A percentile compares a stretch with the other conserved stretches of the same genome.
Evolutionary conservation across 176 grass and related monocot genomes (phyloP).

Genomic region (Hordeum marinum): DNA sequence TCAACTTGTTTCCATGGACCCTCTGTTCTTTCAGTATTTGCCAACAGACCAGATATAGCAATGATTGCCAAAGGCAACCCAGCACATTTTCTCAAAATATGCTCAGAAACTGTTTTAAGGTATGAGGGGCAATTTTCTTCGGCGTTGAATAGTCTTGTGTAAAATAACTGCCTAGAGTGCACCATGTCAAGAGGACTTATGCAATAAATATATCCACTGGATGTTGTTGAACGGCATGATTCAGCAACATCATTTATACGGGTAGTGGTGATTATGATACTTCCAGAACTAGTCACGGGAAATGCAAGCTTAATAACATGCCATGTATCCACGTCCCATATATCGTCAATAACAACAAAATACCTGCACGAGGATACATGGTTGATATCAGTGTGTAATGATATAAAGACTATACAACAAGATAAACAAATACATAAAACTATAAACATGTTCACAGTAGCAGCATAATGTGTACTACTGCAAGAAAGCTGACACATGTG

Average conservation of each 20-base stretch:
- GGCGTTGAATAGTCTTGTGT: not conserved
- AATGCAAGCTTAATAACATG: not conserved
- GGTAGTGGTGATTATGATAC: not conserved
- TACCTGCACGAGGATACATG: not conserved
- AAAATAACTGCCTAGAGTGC: not conserved
- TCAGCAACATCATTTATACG: not conserved
- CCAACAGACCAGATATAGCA: not conserved
- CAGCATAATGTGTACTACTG: no score
- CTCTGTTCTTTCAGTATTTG: not conserved
- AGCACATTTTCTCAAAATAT: not conserved
- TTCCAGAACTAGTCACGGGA: not conserved
- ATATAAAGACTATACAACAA: no score
- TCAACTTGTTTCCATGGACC: not conserved
- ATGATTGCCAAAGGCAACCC: not conserved
- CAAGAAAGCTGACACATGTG: no score
- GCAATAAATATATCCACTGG: not conserved
- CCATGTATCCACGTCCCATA: not conserved
- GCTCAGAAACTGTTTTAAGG: not conserved
- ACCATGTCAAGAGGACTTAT: not conserved
- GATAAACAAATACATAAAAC: no score
- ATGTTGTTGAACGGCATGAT: not conserved
- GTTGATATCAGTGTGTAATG: no score
- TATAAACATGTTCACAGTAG: no score
- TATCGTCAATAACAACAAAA: not conserved
- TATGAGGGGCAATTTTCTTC: not conserved